Conservation (phyloP, 345 rosid genomes). For the Populus euphratica region DNA sequence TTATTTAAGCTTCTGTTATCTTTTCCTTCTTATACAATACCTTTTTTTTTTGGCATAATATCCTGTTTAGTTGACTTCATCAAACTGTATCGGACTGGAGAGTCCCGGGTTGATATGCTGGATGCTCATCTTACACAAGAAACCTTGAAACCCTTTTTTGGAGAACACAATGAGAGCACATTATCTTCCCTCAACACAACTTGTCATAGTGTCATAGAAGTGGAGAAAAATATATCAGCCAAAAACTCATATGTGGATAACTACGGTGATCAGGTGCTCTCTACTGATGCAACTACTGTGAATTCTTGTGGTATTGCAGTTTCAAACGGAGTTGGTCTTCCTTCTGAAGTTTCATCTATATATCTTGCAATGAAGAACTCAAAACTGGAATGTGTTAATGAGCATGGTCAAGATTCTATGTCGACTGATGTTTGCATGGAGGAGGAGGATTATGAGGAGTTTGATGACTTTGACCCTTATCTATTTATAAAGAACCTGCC, state of each 20-base stretch:
- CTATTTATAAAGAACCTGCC: slow-evolving; percentile 93
- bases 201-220: slow-evolving; percentile 18
- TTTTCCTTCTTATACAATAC: background rate
- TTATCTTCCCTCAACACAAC: slow-evolving; percentile 18
- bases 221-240: slow-evolving; percentile 30
- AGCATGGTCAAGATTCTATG: slow-evolving; percentile 76
- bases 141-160: slow-evolving; percentile 21
- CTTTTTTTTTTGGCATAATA: background rate
- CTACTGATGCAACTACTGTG: slow-evolving; percentile 33
- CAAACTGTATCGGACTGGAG: slow-evolving; percentile 31
- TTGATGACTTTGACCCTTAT: slow-evolving; percentile 91
- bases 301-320: slow-evolving; percentile 44
- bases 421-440: slow-evolving; percentile 58
- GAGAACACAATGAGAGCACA: slow-evolving; percentile 22
- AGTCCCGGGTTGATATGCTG: slow-evolving; percentile 19
- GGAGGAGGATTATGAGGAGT: slow-evolving; percentile 70
- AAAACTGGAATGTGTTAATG: slow-evolving; percentile 86
- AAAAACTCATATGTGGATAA: slow-evolving; percentile 24
- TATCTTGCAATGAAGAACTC: slow-evolving; percentile 96
- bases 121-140: slow-evolving; percentile 24
- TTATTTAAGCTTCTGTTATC: background rate
- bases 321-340: slow-evolving; percentile 46
- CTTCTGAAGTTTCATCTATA: slow-evolving; percentile 86
- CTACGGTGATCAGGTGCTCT: slow-evolving; percentile 39
- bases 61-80: slow-evolving; percentile 28